These are phyloP conservation scores for Boletus mariae DNA, from an alignment of 1,284 basidiomycete genomes.

Conservation along the genomic window DNA sequence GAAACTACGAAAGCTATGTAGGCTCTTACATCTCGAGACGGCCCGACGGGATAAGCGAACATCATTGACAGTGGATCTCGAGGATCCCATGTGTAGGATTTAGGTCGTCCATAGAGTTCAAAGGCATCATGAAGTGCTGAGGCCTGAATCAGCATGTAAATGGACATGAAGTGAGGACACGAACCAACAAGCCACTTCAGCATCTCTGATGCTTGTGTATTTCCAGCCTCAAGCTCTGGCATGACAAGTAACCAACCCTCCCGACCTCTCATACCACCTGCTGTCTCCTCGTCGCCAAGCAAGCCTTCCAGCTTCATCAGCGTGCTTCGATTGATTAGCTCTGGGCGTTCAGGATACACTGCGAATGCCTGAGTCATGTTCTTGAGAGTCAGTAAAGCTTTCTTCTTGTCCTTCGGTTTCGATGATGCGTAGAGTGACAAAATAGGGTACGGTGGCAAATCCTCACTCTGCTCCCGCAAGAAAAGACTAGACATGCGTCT, in stretches of 20 bases:
- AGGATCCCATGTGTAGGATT: slow-evolving; percentile 84
- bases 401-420: slow-evolving; percentile 70
- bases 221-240: slow-evolving; percentile 66
- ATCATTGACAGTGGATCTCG: slow-evolving; percentile 71
- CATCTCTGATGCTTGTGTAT: slow-evolving; percentile 68
- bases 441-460: slow-evolving; percentile 27
- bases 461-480: slow-evolving; percentile 40
- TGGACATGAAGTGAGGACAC: slow-evolving; percentile 17
- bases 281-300: slow-evolving; percentile 74
- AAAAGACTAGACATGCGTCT: slow-evolving; percentile 72
- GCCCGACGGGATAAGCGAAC: slow-evolving; percentile 81
- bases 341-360: slow-evolving; percentile 93
- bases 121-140: slow-evolving; percentile 84
- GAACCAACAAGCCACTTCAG: slow-evolving; percentile 90
- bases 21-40: slow-evolving; percentile 62
- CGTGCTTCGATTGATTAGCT: slow-evolving; percentile 82
- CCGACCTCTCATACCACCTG: slow-evolving; percentile 52
- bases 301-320: slow-evolving; percentile 85
- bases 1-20: neutral
- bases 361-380: slow-evolving; percentile 74
- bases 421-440: slow-evolving; percentile 58
- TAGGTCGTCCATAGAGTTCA: slow-evolving; percentile 81
- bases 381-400: slow-evolving; percentile 54
- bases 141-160: slow-evolving; percentile 8
- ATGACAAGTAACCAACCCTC: slow-evolving; percentile 87